phyloP scores from a whole-genome alignment of 495 filamentous ascomycete genomes.

The Aspergillus asperescens region DNA sequence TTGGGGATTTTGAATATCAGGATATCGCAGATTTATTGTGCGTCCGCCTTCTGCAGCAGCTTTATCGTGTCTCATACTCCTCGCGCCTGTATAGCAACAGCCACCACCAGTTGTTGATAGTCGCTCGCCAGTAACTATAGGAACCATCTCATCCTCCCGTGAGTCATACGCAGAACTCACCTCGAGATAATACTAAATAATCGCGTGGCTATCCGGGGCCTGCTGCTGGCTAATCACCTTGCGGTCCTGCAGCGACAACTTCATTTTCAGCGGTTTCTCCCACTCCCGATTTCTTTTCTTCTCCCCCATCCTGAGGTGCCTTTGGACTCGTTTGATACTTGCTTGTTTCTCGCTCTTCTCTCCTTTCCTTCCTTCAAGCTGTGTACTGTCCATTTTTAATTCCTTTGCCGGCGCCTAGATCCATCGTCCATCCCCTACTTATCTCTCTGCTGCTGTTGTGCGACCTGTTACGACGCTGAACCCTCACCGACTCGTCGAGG shows the following conservation, averaged over 20 bases:
- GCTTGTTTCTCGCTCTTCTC: conserved; percentile 4
- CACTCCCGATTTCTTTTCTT: conserved; percentile 11
- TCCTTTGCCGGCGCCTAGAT: neutral
- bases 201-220: conserved; percentile 1
- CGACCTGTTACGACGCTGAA: conserved; percentile 17
- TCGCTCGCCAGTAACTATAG: conserved; percentile 1
- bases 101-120: neutral
- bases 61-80: neutral
- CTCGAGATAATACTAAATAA: conserved; percentile 6
- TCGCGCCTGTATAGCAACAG: neutral
- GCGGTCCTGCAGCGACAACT: conserved; percentile 5
- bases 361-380: neutral
- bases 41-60: neutral
- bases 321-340: neutral
- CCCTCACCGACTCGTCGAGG: conserved; percentile 25
- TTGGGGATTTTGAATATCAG: neutral
- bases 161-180: too few species aligned
- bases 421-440: conserved; percentile 1
- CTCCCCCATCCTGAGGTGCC: neutral
- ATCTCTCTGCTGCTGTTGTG: conserved; percentile 7
- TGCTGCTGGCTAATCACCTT: conserved; percentile 1
- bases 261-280: conserved; percentile 5
- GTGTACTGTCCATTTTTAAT: neutral
- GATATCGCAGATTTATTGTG: conserved; percentile 7
- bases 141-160: conserved; percentile 1